Evolutionary conservation across 345 rosid genomes (phyloP), one percentile per base, ranked within the genome.

Genomic region (Salix dunnii): DNA sequence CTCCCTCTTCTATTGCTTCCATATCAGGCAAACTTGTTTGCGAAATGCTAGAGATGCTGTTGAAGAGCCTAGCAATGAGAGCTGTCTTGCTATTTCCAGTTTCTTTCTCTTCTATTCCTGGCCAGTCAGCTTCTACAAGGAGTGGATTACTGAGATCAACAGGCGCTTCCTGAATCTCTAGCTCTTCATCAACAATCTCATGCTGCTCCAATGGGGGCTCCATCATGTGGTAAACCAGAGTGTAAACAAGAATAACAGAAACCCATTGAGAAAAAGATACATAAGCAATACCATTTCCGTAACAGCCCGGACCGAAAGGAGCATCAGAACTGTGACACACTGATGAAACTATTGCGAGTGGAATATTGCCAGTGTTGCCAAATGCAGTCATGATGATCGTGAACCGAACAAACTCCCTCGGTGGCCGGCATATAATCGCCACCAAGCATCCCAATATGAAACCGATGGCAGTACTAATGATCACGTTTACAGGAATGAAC

Each of bases 51-150:
- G 94, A 86, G 74, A 93, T 79, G 76, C 89, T 90, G 21, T 82
- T 86, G 67, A 92, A 92, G 11, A 90, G 72, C 80, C 88, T 86
- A 0, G 97, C 98, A 72, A 93, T 85, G 66, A 91, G 88, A 30
- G 99, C 94, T 0, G 92, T 88, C 84, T 93, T 92, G 66, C 89
- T 87, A 81, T 92, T 93, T 76, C 89, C 94, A 0, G 92, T 93
- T 84, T 88, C 99, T 69, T 89, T 96, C 0, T 96, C 99, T 87
- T 93, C 98, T 1, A 96, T 93, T 49, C 99, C 98, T 0, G 90
- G 98, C 94, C 97, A 92, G 68, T 94, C 98, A 25, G 98, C 97
- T 76, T 89, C 96, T 23, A 73, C 79, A 58, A 87, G 82, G 10
- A 87, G 73, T 6, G 87, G 86, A 36, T 55, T 69, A 7, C 83